Percentiles rank a stretch among this genome's conserved stretches.
Evolutionary conservation across 108 stramenopile species (phyloP).

Genomic region (Nitzschia sp.): DNA sequence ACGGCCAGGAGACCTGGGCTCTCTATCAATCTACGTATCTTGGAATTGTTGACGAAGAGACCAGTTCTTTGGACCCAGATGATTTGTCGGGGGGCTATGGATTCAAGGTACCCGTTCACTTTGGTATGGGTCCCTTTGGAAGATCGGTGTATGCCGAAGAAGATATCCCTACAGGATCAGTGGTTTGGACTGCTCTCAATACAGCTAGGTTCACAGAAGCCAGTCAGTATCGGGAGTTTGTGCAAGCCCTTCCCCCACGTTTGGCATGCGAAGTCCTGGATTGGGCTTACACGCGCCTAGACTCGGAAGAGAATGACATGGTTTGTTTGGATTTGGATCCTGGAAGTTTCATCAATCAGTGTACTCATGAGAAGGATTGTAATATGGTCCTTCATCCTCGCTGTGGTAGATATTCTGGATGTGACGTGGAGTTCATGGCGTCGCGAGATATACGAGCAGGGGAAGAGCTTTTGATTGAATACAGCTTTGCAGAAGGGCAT

Average conservation of each 20-base stretch:
- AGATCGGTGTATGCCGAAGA: constrained; percentile 3
- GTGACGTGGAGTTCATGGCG: constrained; percentile 15
- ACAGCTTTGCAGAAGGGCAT: constrained; percentile 12
- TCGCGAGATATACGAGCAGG: constrained; percentile 22
- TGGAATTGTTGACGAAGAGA: neutral
- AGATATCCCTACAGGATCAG: constrained; percentile 4
- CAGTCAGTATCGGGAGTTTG: constrained; percentile 2
- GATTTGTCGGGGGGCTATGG: constrained; percentile 9
- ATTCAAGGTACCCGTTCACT: neutral
- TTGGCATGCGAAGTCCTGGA: constrained; percentile 23
- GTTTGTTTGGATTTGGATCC: constrained; percentile 22
- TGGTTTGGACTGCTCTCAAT: constrained; percentile 19
- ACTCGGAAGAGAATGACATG: neutral
- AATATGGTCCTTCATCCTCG: neutral
- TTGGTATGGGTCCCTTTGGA: neutral
- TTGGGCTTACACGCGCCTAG: constrained; percentile 19
- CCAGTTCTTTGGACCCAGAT: neutral
- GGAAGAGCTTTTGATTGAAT: constrained; percentile 21
- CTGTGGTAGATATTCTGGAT: constrained; percentile 2
- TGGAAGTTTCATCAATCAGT: constrained; percentile 26
- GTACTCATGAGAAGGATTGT: neutral
- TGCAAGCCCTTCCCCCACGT: neutral
- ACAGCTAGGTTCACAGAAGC: constrained; percentile 14
- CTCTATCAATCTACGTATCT: constrained; percentile 2
- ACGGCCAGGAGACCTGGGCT: constrained; percentile 3